Conservation (phyloP, 148 eudicot genomes). For the Polygonum aviculare region DNA sequence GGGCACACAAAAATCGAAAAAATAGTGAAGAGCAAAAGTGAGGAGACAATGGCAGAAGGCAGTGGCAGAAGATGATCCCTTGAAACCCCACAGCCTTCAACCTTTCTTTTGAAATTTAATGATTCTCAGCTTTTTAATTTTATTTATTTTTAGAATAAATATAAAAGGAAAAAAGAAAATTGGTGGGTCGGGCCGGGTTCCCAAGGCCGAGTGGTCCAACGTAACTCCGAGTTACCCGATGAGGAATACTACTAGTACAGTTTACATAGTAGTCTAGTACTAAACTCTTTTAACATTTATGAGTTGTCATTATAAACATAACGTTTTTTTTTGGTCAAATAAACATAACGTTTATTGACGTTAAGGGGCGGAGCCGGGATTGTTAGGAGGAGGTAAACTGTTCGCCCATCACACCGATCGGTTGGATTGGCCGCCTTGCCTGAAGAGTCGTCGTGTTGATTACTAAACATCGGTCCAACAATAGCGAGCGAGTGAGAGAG, state of each 20-base stretch:
- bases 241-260: neutral
- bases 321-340: too few species aligned
- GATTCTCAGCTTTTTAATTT: neutral
- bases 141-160: neutral
- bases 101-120: neutral
- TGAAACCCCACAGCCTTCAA: neutral
- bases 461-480: too few species aligned
- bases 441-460: too few species aligned
- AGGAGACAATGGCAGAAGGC: constrained; percentile 7
- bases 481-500: too few species aligned
- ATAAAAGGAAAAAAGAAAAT: neutral
- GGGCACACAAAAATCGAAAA: neutral
- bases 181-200: neutral
- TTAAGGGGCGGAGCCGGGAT: too few species aligned
- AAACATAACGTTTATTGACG: too few species aligned
- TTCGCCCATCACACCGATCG: too few species aligned
- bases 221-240: constrained; percentile 5
- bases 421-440: too few species aligned
- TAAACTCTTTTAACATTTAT: too few species aligned
- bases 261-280: too few species aligned
- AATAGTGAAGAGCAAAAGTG: neutral
- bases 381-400: too few species aligned
- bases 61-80: constrained; percentile 9
- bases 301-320: too few species aligned
- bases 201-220: constrained; percentile 1